These are phyloP conservation scores for Trichoderma hamatum DNA, from an alignment of 2,329 filamentous ascomycete genomes.

Conservation along the genomic window DNA sequence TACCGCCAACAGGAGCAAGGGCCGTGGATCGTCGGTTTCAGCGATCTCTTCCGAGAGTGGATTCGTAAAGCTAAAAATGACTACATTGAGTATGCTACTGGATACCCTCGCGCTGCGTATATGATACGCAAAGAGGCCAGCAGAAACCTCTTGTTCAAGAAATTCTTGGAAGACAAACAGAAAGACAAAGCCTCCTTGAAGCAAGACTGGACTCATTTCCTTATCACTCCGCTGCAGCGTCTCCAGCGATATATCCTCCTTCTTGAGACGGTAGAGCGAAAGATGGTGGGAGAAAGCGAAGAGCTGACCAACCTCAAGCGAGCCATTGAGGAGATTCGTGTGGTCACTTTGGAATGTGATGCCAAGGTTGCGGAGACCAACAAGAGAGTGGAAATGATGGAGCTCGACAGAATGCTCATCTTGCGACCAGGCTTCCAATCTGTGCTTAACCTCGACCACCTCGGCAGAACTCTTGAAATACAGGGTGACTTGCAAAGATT, in stretches of 20 bases:
- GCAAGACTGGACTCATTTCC: constrained; percentile 89
- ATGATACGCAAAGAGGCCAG: constrained; percentile 82
- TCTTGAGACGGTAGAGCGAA: constrained; percentile 79
- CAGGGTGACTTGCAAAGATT: constrained; percentile 87
- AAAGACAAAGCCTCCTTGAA: constrained; percentile 79
- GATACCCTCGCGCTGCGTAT: constrained; percentile 82
- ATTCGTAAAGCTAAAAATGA: constrained; percentile 87
- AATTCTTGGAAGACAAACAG: constrained; percentile 80
- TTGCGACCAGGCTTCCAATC: constrained; percentile 85
- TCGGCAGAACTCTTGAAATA: constrained; percentile 88
- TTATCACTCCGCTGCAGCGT: constrained; percentile 91
- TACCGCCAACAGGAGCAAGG: constrained; percentile 97
- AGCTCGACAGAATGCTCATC: constrained; percentile 80
- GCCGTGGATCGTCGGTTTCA: constrained; percentile 91
- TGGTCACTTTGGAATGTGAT: constrained; percentile 88
- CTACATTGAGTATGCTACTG: constrained; percentile 90
- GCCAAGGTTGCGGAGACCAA: constrained; percentile 88
- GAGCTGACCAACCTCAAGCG: constrained; percentile 83
- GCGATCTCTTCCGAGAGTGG: constrained; percentile 97
- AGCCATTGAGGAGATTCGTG: constrained; percentile 89
- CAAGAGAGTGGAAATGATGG: constrained; percentile 85
- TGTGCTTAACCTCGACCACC: constrained; percentile 87
- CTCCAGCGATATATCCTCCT: constrained; percentile 88
- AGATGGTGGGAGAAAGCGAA: constrained; percentile 80
- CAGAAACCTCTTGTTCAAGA: constrained; percentile 80